These are phyloP conservation scores for Yarrowia sp. DNA, from an alignment of 805 yeast genomes.

Conservation along the genomic window DNA sequence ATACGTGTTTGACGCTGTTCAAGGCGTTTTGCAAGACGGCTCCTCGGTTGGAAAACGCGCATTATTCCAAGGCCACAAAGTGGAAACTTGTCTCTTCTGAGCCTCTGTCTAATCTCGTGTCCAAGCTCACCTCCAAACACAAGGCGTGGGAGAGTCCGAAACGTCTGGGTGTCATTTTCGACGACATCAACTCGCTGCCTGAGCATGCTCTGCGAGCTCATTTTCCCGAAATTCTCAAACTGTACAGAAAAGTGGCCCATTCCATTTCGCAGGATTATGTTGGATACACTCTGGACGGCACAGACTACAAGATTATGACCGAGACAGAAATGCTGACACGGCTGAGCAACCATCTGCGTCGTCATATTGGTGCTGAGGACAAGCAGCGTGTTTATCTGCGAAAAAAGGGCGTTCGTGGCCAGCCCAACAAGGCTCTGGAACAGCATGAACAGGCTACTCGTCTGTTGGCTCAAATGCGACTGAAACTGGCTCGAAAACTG, in stretches of 20 bases:
- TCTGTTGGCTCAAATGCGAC: not conserved
- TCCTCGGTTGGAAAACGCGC: not conserved
- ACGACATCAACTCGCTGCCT: not conserved
- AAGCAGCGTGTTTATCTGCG: not conserved
- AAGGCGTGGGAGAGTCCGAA: not conserved
- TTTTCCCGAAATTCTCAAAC: not conserved
- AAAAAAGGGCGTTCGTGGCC: not conserved
- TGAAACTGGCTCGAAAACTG: conserved; percentile 16
- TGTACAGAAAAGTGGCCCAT: conserved; percentile 11
- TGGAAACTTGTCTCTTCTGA: not conserved
- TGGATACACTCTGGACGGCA: conserved; percentile 16
- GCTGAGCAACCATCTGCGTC: not conserved
- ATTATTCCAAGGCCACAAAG: not conserved
- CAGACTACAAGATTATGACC: not conserved
- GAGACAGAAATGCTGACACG: not conserved
- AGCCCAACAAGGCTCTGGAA: not conserved
- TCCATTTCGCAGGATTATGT: conserved; percentile 9
- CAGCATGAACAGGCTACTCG: not conserved
- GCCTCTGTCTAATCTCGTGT: not conserved
- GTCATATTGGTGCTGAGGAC: not conserved
- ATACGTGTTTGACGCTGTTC: not conserved
- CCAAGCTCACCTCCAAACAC: not conserved
- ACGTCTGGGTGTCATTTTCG: not conserved
- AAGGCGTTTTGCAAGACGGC: not conserved
- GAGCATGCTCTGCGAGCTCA: conserved; percentile 5